Base-by-base conservation (phyloP, 306 rosid species). In the Glycine tomentella region DNA sequence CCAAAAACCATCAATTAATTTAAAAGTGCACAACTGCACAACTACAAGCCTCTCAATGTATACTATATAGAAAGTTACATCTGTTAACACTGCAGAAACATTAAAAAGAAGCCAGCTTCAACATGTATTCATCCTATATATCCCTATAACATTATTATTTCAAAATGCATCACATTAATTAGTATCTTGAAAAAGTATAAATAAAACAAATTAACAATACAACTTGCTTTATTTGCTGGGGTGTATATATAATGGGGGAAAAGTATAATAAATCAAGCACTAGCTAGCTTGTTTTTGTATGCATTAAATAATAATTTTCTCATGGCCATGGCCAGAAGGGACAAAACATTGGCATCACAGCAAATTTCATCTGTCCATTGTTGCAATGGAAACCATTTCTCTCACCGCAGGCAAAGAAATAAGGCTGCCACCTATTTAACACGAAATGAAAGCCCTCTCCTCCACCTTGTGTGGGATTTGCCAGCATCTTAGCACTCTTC, bases 401-500 rank as follows among this genome's bases (percentile, higher is more conserved):
- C 31, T 25, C 31, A 25, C 31, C 31, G 31, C 31, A 25, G 31
- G 31, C 31, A 25, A 93, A 91, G 82, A 78, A 93, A 81, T 87
- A 65, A 64, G 97, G 90, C 75, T 83, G 77, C 93, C 89, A 84
- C 2, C 11, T 85, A 2, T 87, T 81, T 4, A 93, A 81, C 81
- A 65, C 80, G 13, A 89, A 91, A 78, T 86, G 50, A 48, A 91
- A 91, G 1, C 98, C 98, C 0, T 85, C 42, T 44, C 92, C 88
- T 1, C 4, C 77, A 12, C 98, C 97, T 81, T 90, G 88, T 6
- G 84, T 87, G n/a, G 49, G 16, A 25, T 81, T 84, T 0, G 89
- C 93, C 42, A 80, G 4, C 87, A 66, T 82, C 86, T 42, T 80
- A 0, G 93, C 93, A 15, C 34, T 69, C 15, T 72, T 87, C 0